Conservation (phyloP, 345 rosid species). For the Eutrema japonicum region DNA sequence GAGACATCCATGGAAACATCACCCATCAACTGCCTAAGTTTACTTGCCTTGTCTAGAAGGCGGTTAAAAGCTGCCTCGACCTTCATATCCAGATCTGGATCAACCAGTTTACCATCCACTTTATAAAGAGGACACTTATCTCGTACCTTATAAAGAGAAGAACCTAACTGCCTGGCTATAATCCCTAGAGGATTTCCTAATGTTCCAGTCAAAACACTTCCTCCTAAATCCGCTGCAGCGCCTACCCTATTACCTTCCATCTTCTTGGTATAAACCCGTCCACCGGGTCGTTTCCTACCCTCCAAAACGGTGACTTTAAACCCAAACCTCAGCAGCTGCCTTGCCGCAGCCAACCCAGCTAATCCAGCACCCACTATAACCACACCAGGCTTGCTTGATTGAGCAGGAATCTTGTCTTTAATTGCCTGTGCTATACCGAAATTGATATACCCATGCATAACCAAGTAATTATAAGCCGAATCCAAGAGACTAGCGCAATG, state of each 20-base stretch:
- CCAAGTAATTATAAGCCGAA: slow-evolving; percentile 79
- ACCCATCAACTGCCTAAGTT: slow-evolving; percentile 94
- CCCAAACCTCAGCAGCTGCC: slow-evolving; percentile 88
- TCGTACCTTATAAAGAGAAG: slow-evolving; percentile 75
- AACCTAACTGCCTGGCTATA: slow-evolving; percentile 82
- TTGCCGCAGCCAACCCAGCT: slow-evolving; percentile 87
- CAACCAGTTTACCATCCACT: slow-evolving; percentile 81
- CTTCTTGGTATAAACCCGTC: slow-evolving; percentile 92
- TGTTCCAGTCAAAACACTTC: slow-evolving; percentile 94
- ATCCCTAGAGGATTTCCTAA: slow-evolving; percentile 93
- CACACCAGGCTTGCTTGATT: slow-evolving; percentile 56
- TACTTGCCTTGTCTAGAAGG: slow-evolving; percentile 86
- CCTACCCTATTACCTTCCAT: slow-evolving; percentile 84
- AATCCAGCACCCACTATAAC: slow-evolving; percentile 88
- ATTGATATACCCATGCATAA: slow-evolving; percentile 78
- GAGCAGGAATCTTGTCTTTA: slow-evolving; percentile 67
- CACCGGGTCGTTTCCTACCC: slow-evolving; percentile 98
- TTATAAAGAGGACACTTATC: slow-evolving; percentile 92
- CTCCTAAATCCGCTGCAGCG: slow-evolving; percentile 96
- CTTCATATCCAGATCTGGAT: slow-evolving; percentile 73
- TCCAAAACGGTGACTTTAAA: slow-evolving; percentile 88
- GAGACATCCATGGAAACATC: slow-evolving; percentile 91
- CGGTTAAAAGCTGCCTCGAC: slow-evolving; percentile 83
- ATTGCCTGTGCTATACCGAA: slow-evolving; percentile 83
- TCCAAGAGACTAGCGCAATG: slow-evolving; percentile 73